A percentile compares a stretch with the other conserved stretches of the same genome.
Evolutionary conservation across 2,329 filamentous ascomycete species (phyloP).

Genomic region (Colletotrichum endophyticum): DNA sequence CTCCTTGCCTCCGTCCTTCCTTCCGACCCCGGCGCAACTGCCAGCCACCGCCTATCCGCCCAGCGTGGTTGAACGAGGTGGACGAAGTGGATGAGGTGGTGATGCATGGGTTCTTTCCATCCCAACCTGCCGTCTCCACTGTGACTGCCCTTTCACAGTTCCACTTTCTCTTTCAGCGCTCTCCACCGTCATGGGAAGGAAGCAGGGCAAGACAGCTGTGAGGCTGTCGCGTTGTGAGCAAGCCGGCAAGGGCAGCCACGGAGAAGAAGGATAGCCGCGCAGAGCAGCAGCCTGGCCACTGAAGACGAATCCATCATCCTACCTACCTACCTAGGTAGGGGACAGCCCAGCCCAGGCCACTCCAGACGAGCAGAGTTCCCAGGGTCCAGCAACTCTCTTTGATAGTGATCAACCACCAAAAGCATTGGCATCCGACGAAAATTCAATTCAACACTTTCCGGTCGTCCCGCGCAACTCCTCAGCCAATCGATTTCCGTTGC

Average conservation of each 20-base stretch:
- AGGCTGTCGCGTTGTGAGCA: neutral
- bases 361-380: neutral
- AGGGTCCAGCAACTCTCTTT: neutral
- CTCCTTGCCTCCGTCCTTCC: neutral
- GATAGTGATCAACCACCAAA: neutral
- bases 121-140: neutral
- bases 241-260: neutral
- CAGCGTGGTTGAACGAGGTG: neutral
- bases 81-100: neutral
- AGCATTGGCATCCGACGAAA: neutral
- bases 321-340: neutral
- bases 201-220: neutral
- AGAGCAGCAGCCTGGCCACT: neutral
- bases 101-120: neutral
- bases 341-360: neutral
- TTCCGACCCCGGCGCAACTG: neutral
- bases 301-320: neutral
- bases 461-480: neutral
- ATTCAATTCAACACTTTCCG: slow-evolving; percentile 2
- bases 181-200: neutral
- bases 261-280: neutral
- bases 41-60: neutral
- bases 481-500: neutral
- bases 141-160: neutral
- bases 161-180: neutral